A percentile compares a stretch with the other conserved stretches of the same genome.
These are phyloP conservation scores for Dipteronia sinensis DNA, from an alignment of 345 rosid species.

Conservation along the genomic window DNA sequence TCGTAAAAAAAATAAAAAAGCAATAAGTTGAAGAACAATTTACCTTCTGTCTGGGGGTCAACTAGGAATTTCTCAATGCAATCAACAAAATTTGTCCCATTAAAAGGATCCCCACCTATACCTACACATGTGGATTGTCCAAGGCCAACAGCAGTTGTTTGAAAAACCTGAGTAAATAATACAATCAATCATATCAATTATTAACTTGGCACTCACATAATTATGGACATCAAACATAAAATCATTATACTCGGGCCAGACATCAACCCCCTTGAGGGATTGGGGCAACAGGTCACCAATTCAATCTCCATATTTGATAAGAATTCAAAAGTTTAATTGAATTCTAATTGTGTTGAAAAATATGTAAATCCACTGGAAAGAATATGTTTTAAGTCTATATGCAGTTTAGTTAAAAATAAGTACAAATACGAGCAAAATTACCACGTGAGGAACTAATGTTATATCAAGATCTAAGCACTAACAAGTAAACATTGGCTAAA, in stretches of 20 bases:
- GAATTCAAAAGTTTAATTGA: too few species aligned
- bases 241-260: neutral
- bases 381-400: too few species aligned
- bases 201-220: neutral
- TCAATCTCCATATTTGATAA: too few species aligned
- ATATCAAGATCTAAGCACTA: too few species aligned
- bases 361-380: too few species aligned
- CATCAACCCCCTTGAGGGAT: neutral
- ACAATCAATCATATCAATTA: neutral
- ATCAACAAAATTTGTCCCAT: constrained; percentile 95
- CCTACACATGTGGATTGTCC: constrained; percentile 97
- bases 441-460: too few species aligned
- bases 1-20: neutral
- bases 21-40: neutral
- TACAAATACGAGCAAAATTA: too few species aligned
- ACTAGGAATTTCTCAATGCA: constrained; percentile 80
- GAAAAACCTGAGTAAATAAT: constrained; percentile 70
- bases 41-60: constrained; percentile 99
- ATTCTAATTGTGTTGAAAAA: too few species aligned
- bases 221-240: neutral
- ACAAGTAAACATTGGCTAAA: too few species aligned
- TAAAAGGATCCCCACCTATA: constrained; percentile 96
- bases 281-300: too few species aligned
- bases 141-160: constrained; percentile 93
- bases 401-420: too few species aligned